Evolutionary conservation across 129 eudicot species (phyloP), one percentile per base, ranked within the genome.

Genomic region (Sambucus nigra): DNA sequence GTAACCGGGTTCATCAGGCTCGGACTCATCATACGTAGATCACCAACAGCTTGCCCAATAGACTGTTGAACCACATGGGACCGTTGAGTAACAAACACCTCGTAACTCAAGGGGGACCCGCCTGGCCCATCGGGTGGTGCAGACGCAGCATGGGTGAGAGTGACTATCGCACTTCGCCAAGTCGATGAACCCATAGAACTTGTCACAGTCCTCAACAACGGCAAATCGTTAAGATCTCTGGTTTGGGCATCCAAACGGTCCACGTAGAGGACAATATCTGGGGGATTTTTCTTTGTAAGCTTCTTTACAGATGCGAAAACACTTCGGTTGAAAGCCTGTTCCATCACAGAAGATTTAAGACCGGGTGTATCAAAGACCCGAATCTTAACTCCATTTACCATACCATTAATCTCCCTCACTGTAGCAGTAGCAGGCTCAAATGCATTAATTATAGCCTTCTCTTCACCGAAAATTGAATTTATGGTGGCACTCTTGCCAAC

Each of bases 111-210:
- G 47, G 99, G 87, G 57, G 79, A 31, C 29, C 99, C 99, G 23
- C 84, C 69, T 8, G 99, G 94, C 2, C 99, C 99, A 29, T 92
- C 99, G 6, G 99, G 99, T 13, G 99, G 96, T 17, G 99, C 99
- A 48, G 84, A 79, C 7, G 91, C 82, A 15, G 76, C 94, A 67
- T 92, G 99, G 6, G 99, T 86, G 5, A 92, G 87, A 18, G 99
- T 77, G 57, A 92, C 86, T 23, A 92, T 73, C 7, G 80, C 85
- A 59, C 70, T 86, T 60, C 86, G 70, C 99, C 94, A 92, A 26
- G 82, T 80, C 2, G 99, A 55, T 1, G 84, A 57, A 17, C 99
- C 99, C 45, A 92, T 83, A 15, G 73, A 35, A 51, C 53, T 55
- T 0, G 94, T 82, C 40, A 92, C 70, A 7, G 84, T 82, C 51